A percentile compares a stretch with the other conserved stretches of the same genome.
These are phyloP conservation scores for Nicotiana benthamiana DNA, from an alignment of 257 asterid species.

Conservation along the genomic window DNA sequence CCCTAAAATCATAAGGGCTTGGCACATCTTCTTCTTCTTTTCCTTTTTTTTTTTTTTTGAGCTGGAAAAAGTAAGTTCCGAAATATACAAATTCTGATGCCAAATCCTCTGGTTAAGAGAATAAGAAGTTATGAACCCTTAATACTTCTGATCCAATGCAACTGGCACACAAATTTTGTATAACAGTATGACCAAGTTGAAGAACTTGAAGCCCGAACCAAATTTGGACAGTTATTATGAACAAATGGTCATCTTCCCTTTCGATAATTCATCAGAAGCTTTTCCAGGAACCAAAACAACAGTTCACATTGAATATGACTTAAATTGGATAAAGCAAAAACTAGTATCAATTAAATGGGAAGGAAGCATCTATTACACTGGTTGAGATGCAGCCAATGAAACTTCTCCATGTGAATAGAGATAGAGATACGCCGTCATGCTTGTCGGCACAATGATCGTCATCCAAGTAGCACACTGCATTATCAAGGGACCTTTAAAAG, in stretches of 20 bases:
- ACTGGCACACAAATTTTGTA: background rate
- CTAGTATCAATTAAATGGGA: conserved; percentile 18
- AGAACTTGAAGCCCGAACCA: background rate
- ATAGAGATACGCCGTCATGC: conserved; percentile 97
- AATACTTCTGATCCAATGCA: background rate
- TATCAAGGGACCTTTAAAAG: conserved; percentile 7
- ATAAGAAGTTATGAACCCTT: background rate
- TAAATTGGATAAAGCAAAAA: conserved; percentile 4
- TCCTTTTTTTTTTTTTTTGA: too few relatives aligned
- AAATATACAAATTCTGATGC: background rate
- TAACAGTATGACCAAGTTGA: conserved; percentile 5
- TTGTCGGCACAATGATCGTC: conserved; percentile 92
- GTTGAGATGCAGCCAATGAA: conserved; percentile 96
- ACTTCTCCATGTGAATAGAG: conserved; percentile 99
- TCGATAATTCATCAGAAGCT: background rate
- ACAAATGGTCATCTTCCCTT: background rate
- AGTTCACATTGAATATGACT: conserved; percentile 2
- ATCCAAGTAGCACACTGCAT: conserved; percentile 96
- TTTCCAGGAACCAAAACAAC: background rate
- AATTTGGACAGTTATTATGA: background rate
- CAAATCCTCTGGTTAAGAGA: background rate
- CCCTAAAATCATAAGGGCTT: background rate
- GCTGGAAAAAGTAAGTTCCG: background rate
- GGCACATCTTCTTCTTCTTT: background rate
- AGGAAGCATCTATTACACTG: conserved; percentile 99